A percentile compares a stretch with the other conserved stretches of the same genome.
phyloP scores from a whole-genome alignment of 768 basidiomycete genomes.

The Leccinum rimulosum region DNA sequence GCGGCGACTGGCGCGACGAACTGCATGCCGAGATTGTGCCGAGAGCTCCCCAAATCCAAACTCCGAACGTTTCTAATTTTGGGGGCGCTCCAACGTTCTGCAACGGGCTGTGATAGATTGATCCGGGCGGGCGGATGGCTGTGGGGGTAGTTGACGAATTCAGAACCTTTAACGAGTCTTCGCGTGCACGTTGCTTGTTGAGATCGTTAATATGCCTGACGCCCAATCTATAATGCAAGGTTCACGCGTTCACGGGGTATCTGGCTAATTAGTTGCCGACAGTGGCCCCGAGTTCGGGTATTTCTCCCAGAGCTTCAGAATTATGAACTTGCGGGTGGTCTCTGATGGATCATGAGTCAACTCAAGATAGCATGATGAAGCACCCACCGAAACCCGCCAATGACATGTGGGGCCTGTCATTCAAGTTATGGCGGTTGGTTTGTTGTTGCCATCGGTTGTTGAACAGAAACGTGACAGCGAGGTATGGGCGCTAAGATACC shows the following conservation, averaged over 20 bases:
- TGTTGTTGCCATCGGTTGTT: neutral
- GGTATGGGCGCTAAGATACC: neutral
- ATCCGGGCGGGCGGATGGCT: neutral
- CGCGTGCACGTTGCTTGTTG: neutral
- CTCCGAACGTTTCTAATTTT: no score
- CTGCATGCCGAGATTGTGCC: no score
- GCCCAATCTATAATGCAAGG: neutral
- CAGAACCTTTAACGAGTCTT: neutral
- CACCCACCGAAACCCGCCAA: constrained; percentile 1
- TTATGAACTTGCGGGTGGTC: constrained; percentile 2
- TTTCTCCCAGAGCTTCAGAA: neutral
- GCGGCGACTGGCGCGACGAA: no score
- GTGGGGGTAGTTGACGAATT: neutral
- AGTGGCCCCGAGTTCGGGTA: no score
- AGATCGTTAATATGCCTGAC: neutral
- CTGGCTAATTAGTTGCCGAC: neutral
- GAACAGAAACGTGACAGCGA: neutral
- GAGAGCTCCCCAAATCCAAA: no score
- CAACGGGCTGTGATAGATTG: no score
- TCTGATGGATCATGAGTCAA: constrained; percentile 1
- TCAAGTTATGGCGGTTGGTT: neutral
- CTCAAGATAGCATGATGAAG: neutral
- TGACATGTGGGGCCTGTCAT: neutral
- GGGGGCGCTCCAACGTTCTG: no score
- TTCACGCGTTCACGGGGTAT: neutral